These are phyloP conservation scores for Arabidopsis lyrata DNA, from an alignment of 441 rosid species.

Conservation along the genomic window DNA sequence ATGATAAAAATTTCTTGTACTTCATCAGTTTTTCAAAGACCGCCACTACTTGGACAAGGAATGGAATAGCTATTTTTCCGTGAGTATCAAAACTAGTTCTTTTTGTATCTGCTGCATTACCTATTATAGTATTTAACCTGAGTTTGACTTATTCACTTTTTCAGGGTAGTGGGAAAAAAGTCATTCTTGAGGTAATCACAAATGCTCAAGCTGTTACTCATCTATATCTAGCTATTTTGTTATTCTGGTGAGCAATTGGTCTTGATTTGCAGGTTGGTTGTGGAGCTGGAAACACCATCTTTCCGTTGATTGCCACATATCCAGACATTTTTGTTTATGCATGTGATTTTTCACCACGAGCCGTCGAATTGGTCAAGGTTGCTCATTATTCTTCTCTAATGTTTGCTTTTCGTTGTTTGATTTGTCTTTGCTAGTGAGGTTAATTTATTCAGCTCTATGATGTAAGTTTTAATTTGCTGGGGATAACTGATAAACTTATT, in stretches of 20 bases:
- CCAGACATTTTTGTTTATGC: slow-evolving; percentile 84
- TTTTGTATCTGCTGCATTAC: slow-evolving; percentile 27
- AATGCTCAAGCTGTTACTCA: slow-evolving; percentile 9
- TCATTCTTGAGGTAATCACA: slow-evolving; percentile 72
- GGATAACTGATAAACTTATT: background rate
- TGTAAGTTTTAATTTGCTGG: background rate
- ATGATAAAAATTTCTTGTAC: slow-evolving; percentile 2
- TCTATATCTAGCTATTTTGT: slow-evolving; percentile 18
- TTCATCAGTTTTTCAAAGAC: slow-evolving; percentile 87
- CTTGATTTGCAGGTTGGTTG: slow-evolving; percentile 75
- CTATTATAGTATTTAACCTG: slow-evolving; percentile 11
- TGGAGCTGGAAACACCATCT: slow-evolving; percentile 93
- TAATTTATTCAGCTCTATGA: slow-evolving; percentile 8
- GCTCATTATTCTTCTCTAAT: slow-evolving; percentile 30
- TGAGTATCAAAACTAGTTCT: slow-evolving; percentile 52
- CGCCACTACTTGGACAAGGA: slow-evolving; percentile 97
- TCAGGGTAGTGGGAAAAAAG: slow-evolving; percentile 61
- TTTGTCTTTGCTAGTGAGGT: slow-evolving; percentile 22
- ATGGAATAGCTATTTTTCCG: slow-evolving; percentile 83
- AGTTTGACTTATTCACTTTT: slow-evolving; percentile 26
- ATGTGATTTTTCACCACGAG: slow-evolving; percentile 91
- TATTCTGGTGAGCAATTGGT: slow-evolving; percentile 16
- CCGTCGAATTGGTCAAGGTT: slow-evolving; percentile 90
- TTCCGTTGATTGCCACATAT: slow-evolving; percentile 79
- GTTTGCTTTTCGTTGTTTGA: slow-evolving; percentile 2